Evolutionary conservation across 2,329 filamentous ascomycete species (phyloP).

Genomic region (Neurospora crassa): DNA sequence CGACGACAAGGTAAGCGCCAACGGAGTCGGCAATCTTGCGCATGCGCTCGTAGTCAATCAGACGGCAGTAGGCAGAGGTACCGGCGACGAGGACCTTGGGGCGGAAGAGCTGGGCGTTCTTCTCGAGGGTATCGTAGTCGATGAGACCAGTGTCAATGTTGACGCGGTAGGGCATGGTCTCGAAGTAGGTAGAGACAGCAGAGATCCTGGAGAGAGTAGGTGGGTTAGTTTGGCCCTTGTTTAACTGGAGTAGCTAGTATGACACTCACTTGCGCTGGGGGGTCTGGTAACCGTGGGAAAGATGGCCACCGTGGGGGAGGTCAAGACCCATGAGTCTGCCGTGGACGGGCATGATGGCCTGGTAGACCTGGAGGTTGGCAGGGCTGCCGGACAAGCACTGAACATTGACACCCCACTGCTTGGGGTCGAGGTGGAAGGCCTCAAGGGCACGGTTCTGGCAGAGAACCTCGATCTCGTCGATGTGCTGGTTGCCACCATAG

Average conservation of each 20-base stretch:
- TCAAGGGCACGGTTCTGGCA: constrained; percentile 91
- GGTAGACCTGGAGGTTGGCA: constrained; percentile 96
- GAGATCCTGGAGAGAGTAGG: constrained; percentile 55
- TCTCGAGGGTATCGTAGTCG: constrained; percentile 88
- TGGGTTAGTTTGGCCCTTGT: background rate
- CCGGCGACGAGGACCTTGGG: constrained; percentile 95
- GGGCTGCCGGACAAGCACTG: constrained; percentile 89
- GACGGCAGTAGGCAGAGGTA: constrained; percentile 94
- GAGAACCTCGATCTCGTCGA: constrained; percentile 88
- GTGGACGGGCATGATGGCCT: constrained; percentile 91
- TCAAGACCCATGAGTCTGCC: constrained; percentile 96
- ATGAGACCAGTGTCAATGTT: constrained; percentile 87
- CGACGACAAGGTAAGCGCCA: constrained; percentile 88
- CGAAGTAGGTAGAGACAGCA: constrained; percentile 96
- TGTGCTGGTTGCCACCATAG: constrained; percentile 98
- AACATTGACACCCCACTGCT: constrained; percentile 98
- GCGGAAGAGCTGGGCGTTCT: constrained; percentile 83
- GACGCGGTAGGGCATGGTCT: constrained; percentile 95
- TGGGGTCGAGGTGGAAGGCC: constrained; percentile 76
- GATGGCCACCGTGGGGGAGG: constrained; percentile 85
- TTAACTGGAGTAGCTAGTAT: background rate
- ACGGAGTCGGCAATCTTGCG: constrained; percentile 89
- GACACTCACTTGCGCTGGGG: constrained; percentile 70
- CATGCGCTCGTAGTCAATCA: constrained; percentile 96
- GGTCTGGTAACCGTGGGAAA: constrained; percentile 96